Evolutionary conservation across 2,329 filamentous ascomycete genomes (phyloP), one percentile per base, ranked within the genome.

Genomic region (Beauveria caledonica): DNA sequence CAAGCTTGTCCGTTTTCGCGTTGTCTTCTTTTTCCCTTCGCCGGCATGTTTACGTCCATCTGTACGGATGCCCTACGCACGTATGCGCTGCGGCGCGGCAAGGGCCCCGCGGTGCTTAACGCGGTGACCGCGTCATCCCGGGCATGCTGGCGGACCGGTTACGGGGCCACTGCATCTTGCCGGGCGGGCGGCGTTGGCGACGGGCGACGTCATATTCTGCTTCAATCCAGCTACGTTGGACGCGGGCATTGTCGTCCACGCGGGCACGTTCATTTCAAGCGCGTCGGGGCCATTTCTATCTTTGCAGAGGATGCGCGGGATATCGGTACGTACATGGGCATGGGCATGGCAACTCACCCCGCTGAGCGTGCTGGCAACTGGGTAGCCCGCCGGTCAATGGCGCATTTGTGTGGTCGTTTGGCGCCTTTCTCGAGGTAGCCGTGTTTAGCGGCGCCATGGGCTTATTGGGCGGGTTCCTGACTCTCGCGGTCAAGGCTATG

Each of bases 141-240:
- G 90, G 91, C 0, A 80, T 89, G 63, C 74, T 91, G 9, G 87
- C 90, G 0, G 92, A 96, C 69, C 83, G 80, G 54, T 36, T 70
- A 91, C 3, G 92, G 92, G 33, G 0, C 84, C 90, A 4, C 95
- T 90, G 76, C 96, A 96, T 69, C 83, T 86, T 55, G 88, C 94
- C 74, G 82, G 51, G 71, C 85, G 19, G 87, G 56, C 1, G 11
- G 56, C 29, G 8, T 17, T 62, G 11, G 25, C 44, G 44, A 60
- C 55, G 25, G 61, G 57, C n/a, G 19, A 60, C 17, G 52, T 57
- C 29, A 42, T 56, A 25, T 62, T 62, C 19, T 59, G 51, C 39
- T 62, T 58, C 19, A 33, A 58, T 29, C 7, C 39, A 42, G 17
- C 46, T 15, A 25, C 21, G 11, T 66, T 57, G 5, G 68, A 63